Evolutionary conservation across 371 early-diverging fungal species (phyloP).

Genomic region (Batkoa obscura): DNA sequence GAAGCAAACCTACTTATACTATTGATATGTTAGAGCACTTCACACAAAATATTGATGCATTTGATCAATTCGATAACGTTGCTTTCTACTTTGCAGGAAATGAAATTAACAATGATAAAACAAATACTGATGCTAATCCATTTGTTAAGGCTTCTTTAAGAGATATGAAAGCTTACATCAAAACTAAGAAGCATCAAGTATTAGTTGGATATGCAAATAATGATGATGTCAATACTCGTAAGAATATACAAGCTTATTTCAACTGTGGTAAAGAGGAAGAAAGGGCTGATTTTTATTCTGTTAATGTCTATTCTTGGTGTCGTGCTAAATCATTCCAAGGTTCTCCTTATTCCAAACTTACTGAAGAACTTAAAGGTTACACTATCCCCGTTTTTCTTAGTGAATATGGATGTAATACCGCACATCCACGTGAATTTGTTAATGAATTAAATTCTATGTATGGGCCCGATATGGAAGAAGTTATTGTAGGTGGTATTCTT

Average conservation of each 20-base stretch:
- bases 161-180: conserved; percentile 45
- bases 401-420: conserved; percentile 41
- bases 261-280: conserved; percentile 42
- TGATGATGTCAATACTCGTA: conserved; percentile 48
- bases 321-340: conserved; percentile 25
- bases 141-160: conserved; percentile 54
- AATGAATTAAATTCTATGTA: conserved; percentile 34
- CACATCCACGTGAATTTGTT: conserved; percentile 32
- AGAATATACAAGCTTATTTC: conserved; percentile 44
- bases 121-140: conserved; percentile 44
- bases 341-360: conserved; percentile 34
- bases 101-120: conserved; percentile 51
- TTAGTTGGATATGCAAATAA: conserved; percentile 69
- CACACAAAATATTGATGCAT: conserved; percentile 37
- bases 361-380: conserved; percentile 25
- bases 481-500: conserved; percentile 55
- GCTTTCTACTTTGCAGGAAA: conserved; percentile 60
- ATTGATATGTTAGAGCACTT: conserved; percentile 29
- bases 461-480: conserved; percentile 38
- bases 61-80: conserved; percentile 36
- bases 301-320: conserved; percentile 48
- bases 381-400: conserved; percentile 38
- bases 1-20: conserved; percentile 42
- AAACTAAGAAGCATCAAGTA: conserved; percentile 21
- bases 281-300: conserved; percentile 50